Base-by-base conservation (phyloP, 2,329 filamentous ascomycete genomes). In the Aspergillus viridinutans region DNA sequence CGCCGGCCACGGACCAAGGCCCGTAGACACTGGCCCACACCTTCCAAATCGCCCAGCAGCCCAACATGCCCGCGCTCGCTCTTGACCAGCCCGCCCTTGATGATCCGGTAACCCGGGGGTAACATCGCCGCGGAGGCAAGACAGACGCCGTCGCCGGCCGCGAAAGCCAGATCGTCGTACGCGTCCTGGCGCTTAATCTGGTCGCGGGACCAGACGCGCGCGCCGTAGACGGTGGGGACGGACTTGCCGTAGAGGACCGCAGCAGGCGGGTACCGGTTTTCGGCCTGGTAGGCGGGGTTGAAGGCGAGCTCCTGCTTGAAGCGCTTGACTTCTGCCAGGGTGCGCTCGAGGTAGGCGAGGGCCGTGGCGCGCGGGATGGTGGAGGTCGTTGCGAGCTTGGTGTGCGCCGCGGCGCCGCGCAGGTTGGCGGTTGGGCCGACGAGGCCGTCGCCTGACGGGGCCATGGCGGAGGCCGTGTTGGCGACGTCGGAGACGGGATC, bases 61-160 rank as follows among this genome's bases (percentile, higher is more conserved):
- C 90, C 92, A 38, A 97, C 88, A 76, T 97, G 93, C 0, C 93
- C 92, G 3, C 91, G 81, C 62, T 96, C 90, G 54, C 88, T 92
- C 64, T 85, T 87, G 12, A 96, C 84, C 20, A 90, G 78, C 0
- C 92, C 92, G 12, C 87, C 88, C 49, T 82, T 84, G 1, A 87
- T 90, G 38, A 89, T 79, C 50, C 83, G 81, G 70, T 96, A 97
- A 0, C 92, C 92, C 2, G 83, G 76, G 0, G 92, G 92, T 47
- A 95, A 74, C 90, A 95, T 93, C 0, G 92, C 89, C 59, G 93
- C 90, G 52, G 85, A 85, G 0, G 92, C 90, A 6, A 97, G 81
- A 54, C 93, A 91, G 0, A 97, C 92, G 0, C 92, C 93, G 69
- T 97, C 92, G 2, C 92, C 92, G 23, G 87, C 88, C 0, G 89